Conservation (phyloP, 75 land plant species). For the Gnetum montanum region DNA sequence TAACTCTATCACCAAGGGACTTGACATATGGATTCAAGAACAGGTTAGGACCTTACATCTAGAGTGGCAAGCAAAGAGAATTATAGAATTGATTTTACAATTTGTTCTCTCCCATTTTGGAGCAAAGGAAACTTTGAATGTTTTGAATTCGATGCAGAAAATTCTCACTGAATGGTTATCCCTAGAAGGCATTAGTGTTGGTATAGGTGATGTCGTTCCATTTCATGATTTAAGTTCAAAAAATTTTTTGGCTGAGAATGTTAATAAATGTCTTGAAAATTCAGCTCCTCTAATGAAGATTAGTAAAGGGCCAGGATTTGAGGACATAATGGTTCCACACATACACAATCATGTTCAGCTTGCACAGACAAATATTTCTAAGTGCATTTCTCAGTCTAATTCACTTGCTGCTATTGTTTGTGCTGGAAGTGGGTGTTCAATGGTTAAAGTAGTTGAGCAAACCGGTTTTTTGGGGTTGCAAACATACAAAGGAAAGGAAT, state of each 20-base stretch:
- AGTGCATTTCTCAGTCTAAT: neutral
- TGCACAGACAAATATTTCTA: neutral
- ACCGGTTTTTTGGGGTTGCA: constrained; percentile 36
- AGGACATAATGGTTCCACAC: constrained; percentile 8
- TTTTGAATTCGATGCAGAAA: constrained; percentile 57
- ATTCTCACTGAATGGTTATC: constrained; percentile 56
- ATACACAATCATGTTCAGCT: neutral
- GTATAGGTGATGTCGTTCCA: constrained; percentile 49
- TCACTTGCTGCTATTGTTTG: constrained; percentile 17
- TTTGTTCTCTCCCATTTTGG: constrained; percentile 46
- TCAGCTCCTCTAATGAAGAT: constrained; percentile 14
- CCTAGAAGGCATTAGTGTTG: constrained; percentile 49
- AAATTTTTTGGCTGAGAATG: constrained; percentile 9
- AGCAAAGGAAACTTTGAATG: constrained; percentile 35
- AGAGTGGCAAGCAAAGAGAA: constrained; percentile 10
- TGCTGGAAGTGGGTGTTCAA: constrained; percentile 34
- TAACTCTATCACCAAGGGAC: constrained; percentile 27
- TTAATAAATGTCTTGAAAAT: constrained; percentile 20
- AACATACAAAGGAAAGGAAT: constrained; percentile 15
- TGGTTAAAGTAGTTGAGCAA: constrained; percentile 27
- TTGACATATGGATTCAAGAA: constrained; percentile 39
- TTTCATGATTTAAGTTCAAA: constrained; percentile 11
- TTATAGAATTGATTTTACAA: constrained; percentile 5
- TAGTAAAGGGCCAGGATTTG: constrained; percentile 19
- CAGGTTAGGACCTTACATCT: constrained; percentile 6